Conservation (phyloP, 2,329 filamentous ascomycete species). For the Penicillium sp. region DNA sequence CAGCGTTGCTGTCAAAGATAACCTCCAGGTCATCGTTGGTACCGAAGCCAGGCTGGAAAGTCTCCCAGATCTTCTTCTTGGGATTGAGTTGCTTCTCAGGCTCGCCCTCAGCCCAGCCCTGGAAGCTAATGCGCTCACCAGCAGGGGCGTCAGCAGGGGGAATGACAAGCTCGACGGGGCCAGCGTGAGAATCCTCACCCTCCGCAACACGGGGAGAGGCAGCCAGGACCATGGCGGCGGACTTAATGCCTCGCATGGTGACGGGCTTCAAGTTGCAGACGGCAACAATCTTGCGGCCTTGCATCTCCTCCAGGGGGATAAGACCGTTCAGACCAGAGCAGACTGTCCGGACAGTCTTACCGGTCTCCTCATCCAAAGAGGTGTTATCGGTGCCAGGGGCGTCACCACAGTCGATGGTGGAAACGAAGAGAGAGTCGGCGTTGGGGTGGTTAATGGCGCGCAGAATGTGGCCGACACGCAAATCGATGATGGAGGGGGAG, state of each 20-base stretch:
- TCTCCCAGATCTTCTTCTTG: constrained; percentile 99
- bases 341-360: constrained; percentile 88
- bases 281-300: constrained; percentile 88
- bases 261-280: constrained; percentile 99
- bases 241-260: constrained; percentile 92
- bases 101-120: constrained; percentile 83
- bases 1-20: constrained; percentile 76
- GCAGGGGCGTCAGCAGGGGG: constrained; percentile 77
- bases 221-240: constrained; percentile 86
- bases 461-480: constrained; percentile 95
- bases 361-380: constrained; percentile 73
- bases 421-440: constrained; percentile 92
- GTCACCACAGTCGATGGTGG: constrained; percentile 93
- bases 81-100: constrained; percentile 93
- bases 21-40: constrained; percentile 81
- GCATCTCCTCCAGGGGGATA: constrained; percentile 92
- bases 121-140: constrained; percentile 87
- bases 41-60: constrained; percentile 91
- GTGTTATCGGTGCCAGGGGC: constrained; percentile 83
- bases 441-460: constrained; percentile 95
- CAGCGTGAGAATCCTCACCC: constrained; percentile 82
- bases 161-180: constrained; percentile 86
- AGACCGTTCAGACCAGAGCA: constrained; percentile 96
- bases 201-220: constrained; percentile 82
- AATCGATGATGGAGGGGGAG: constrained; percentile 84